Percentiles rank a stretch among this genome's conserved stretches.
Conservation (phyloP, 2,329 filamentous ascomycete species). For the Ramularia collo-cygni region DNA sequence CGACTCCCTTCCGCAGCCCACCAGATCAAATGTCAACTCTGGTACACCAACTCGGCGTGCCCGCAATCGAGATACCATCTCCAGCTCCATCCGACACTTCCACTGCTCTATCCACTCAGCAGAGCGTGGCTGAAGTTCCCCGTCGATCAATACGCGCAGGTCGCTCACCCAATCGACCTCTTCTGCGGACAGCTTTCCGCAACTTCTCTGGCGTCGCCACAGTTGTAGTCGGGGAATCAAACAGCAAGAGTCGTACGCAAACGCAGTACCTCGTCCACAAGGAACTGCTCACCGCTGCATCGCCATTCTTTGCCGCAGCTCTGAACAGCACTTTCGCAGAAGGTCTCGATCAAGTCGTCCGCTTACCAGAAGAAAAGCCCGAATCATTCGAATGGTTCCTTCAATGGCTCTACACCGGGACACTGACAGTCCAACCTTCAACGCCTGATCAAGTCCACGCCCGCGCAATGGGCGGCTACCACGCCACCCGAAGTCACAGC, state of each 20-base stretch:
- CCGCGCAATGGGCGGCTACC: conserved; percentile 2
- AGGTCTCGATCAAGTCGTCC: conserved; percentile 36
- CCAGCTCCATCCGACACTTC: conserved; percentile 19
- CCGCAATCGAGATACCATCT: conserved; percentile 24
- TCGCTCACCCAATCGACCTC: conserved; percentile 24
- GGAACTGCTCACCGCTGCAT: conserved; percentile 40
- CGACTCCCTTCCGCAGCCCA: conserved; percentile 10
- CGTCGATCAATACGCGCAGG: conserved; percentile 11
- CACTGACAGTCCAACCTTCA: conserved; percentile 25
- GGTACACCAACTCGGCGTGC: conserved; percentile 17
- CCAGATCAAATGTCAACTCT: conserved; percentile 16
- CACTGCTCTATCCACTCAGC: conserved; percentile 19
- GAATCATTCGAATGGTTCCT: conserved; percentile 45
- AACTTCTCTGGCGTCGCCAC: conserved; percentile 37
- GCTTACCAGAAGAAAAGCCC: conserved; percentile 39
- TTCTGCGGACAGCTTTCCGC: conserved; percentile 33
- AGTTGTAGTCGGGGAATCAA: conserved; percentile 33
- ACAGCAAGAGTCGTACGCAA: conserved; percentile 20
- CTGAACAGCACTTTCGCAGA: conserved; percentile 43
- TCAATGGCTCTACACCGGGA: conserved; percentile 45
- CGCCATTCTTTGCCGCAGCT: conserved; percentile 46
- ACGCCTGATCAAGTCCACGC: conserved; percentile 5
- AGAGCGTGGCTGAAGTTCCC: conserved; percentile 12
- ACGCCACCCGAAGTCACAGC: conserved; percentile 3
- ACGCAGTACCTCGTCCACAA: conserved; percentile 43